Evolutionary conservation across 805 yeast species (phyloP).

Genomic region (Candida caryicola): DNA sequence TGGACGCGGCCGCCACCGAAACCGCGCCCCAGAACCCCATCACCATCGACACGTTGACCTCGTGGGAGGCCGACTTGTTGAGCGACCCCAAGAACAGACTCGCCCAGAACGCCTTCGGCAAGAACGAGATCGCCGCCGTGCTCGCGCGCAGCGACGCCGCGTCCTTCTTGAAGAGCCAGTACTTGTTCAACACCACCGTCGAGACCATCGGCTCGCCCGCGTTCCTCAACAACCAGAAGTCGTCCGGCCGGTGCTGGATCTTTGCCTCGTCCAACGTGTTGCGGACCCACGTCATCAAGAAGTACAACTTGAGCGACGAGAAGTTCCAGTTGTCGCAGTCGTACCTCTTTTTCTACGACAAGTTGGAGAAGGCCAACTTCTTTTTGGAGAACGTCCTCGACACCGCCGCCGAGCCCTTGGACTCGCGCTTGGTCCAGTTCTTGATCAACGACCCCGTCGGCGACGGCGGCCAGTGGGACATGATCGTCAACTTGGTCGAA

Average conservation of each 20-base stretch:
- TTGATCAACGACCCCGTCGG: slow-evolving; percentile 62
- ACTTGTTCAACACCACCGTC: slow-evolving; percentile 36
- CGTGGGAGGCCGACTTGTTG: slow-evolving; percentile 47
- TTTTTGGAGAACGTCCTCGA: slow-evolving; percentile 75
- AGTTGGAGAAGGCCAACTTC: slow-evolving; percentile 78
- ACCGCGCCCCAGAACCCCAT: slow-evolving; percentile 18
- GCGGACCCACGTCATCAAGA: slow-evolving; percentile 59
- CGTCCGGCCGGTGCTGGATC: slow-evolving; percentile 85
- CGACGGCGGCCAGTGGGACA: slow-evolving; percentile 89
- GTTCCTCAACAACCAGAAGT: slow-evolving; percentile 54
- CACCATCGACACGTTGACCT: slow-evolving; percentile 5
- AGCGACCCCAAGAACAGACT: slow-evolving; percentile 49
- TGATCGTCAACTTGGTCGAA: slow-evolving; percentile 72
- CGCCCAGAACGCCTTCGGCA: slow-evolving; percentile 54
- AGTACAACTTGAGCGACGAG: slow-evolving; percentile 50
- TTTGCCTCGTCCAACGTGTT: slow-evolving; percentile 79
- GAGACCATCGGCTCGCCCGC: slow-evolving; percentile 36
- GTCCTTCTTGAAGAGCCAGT: slow-evolving; percentile 23
- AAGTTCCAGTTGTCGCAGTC: slow-evolving; percentile 75
- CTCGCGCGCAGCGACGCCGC: slow-evolving; percentile 33
- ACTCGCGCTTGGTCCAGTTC: slow-evolving; percentile 67
- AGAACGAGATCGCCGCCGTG: slow-evolving; percentile 42
- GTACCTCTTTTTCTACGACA: slow-evolving; percentile 79
- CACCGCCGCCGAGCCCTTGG: slow-evolving; percentile 63
- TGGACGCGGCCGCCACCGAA: slow-evolving; percentile 6